These are phyloP conservation scores for Xylariaceae sp. DNA, from an alignment of 2,329 filamentous ascomycete species.

Conservation along the genomic window DNA sequence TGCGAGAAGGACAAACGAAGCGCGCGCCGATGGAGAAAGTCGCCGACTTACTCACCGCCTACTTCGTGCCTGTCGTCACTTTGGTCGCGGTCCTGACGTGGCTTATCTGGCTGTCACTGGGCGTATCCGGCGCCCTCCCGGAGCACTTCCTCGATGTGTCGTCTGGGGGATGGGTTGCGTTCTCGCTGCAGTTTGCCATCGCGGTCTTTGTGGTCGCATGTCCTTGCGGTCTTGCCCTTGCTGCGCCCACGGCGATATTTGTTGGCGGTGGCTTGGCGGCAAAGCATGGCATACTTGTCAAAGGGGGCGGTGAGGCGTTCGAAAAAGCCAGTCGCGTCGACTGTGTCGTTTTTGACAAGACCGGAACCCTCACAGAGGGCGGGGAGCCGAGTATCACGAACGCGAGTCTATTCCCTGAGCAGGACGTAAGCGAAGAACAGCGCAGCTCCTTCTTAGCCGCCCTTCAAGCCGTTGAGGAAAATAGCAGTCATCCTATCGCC, in stretches of 20 bases:
- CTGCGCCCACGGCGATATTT: constrained; percentile 84
- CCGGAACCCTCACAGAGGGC: constrained; percentile 76
- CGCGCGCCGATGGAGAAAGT: constrained; percentile 76
- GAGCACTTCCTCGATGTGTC: constrained; percentile 56
- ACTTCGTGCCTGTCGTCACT: constrained; percentile 76
- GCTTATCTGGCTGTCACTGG: constrained; percentile 70
- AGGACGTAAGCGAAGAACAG: constrained; percentile 23
- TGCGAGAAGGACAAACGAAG: constrained; percentile 76
- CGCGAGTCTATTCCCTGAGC: constrained; percentile 44
- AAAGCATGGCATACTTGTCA: constrained; percentile 77
- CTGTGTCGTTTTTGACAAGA: constrained; percentile 87
- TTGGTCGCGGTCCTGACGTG: constrained; percentile 71
- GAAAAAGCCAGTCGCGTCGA: constrained; percentile 80
- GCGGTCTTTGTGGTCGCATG: constrained; percentile 87
- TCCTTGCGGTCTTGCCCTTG: constrained; percentile 80
- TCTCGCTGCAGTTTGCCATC: constrained; percentile 81
- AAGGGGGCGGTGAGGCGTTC: constrained; percentile 83
- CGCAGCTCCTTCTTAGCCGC: constrained; percentile 50
- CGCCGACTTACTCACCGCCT: constrained; percentile 72
- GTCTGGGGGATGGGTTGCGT: constrained; percentile 68
- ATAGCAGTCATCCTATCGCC: constrained; percentile 75
- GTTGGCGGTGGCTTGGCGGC: constrained; percentile 81
- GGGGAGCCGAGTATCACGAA: constrained; percentile 72
- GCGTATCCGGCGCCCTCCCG: constrained; percentile 60
- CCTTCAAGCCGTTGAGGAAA: constrained; percentile 66